A percentile compares a stretch with the other conserved stretches of the same genome.
These are phyloP conservation scores for Phytophthora melonis DNA, from an alignment of 352 stramenopile species.

Conservation along the genomic window DNA sequence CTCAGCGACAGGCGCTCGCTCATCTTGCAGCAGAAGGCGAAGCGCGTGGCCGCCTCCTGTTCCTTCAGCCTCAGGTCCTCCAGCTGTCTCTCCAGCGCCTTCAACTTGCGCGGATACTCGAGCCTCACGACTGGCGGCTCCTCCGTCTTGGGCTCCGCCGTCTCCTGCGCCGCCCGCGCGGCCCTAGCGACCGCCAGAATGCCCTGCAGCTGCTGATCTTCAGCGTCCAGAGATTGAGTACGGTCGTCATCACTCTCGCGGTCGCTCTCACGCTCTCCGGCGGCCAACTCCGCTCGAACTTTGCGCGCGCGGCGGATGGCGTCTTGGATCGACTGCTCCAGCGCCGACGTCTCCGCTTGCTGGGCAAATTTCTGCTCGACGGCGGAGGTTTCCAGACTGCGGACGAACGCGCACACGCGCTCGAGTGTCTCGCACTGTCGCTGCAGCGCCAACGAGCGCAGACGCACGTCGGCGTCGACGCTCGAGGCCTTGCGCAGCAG, in stretches of 20 bases:
- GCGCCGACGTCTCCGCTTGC: slow-evolving; percentile 30
- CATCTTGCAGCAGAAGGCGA: slow-evolving; percentile 62
- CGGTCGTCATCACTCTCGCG: slow-evolving; percentile 8
- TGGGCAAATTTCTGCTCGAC: slow-evolving; percentile 14
- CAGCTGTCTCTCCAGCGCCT: slow-evolving; percentile 51
- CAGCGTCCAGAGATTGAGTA: not conserved
- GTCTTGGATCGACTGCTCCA: slow-evolving; percentile 53
- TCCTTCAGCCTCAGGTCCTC: slow-evolving; percentile 43
- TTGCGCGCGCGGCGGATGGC: slow-evolving; percentile 57
- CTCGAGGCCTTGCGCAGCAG: slow-evolving; percentile 30
- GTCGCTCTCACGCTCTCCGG: not conserved
- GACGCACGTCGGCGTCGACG: slow-evolving; percentile 45
- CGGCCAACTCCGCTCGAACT: slow-evolving; percentile 32
- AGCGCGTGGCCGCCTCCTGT: slow-evolving; percentile 46
- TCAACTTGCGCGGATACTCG: slow-evolving; percentile 62
- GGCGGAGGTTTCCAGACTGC: slow-evolving; percentile 20
- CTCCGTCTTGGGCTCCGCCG: slow-evolving; percentile 5
- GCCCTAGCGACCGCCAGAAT: slow-evolving; percentile 51
- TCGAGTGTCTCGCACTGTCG: slow-evolving; percentile 54
- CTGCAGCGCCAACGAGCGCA: slow-evolving; percentile 43
- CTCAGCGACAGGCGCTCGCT: slow-evolving; percentile 55
- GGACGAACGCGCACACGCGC: slow-evolving; percentile 27
- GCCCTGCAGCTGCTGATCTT: slow-evolving; percentile 14
- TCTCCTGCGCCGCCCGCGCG: slow-evolving; percentile 19
- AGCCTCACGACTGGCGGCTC: slow-evolving; percentile 26